Conservation (phyloP, 768 basidiomycete genomes). For the Tricholoma saponaceum region DNA sequence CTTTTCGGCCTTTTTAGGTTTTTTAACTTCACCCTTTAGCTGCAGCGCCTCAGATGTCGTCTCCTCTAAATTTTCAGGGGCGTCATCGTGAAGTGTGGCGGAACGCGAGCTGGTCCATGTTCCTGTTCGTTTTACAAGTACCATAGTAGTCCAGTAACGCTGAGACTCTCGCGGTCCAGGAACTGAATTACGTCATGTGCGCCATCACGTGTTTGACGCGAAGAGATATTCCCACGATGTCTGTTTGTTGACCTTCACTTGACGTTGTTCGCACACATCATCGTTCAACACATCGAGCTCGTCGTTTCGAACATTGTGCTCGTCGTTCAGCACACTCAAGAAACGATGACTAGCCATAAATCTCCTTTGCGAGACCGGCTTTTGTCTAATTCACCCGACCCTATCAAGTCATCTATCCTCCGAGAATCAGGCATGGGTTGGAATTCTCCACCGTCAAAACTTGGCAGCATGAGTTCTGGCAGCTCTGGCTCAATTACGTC, state of each 20-base stretch:
- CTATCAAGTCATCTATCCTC: conserved; percentile 58
- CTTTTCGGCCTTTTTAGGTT: conserved; percentile 19
- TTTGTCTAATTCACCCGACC: conserved; percentile 60
- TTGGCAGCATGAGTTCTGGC: conserved; percentile 25
- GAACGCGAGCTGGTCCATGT: conserved; percentile 6
- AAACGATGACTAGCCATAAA: conserved; percentile 33
- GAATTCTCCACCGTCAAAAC: conserved; percentile 40
- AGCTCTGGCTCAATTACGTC: conserved; percentile 43
- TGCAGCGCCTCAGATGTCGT: neutral
- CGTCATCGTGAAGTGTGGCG: neutral
- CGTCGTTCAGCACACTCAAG: conserved; percentile 3
- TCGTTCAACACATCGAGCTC: conserved; percentile 12
- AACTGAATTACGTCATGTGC: conserved; percentile 9
- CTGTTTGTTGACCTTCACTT: conserved; percentile 39
- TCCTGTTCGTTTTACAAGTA: conserved; percentile 8
- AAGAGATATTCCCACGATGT: conserved; percentile 31
- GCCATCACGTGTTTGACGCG: conserved; percentile 40
- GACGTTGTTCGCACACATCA: conserved; percentile 1
- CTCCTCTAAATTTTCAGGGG: neutral
- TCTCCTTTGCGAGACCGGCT: conserved; percentile 55
- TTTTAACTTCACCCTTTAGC: conserved; percentile 14
- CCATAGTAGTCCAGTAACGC: conserved; percentile 4
- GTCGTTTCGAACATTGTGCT: conserved; percentile 4
- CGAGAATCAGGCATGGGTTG: conserved; percentile 66
- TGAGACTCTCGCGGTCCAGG: too few relatives aligned